Percentiles rank a stretch among this genome's conserved stretches.
phyloP scores from a whole-genome alignment of 2,329 filamentous ascomycete species.

The Aureobasidium sp. region DNA sequence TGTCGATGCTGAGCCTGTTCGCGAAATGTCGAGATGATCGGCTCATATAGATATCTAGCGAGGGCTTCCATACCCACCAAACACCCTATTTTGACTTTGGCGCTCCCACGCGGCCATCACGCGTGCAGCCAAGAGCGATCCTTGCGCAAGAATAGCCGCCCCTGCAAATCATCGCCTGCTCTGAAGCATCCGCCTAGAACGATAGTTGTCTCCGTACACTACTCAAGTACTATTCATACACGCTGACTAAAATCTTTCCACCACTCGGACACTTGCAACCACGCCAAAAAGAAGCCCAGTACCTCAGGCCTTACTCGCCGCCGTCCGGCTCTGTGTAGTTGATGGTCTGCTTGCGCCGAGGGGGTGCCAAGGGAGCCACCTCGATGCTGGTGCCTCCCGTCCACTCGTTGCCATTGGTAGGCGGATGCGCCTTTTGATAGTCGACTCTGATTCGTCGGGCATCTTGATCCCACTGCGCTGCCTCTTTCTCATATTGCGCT shows the following conservation, averaged over 20 bases:
- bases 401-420: conserved; percentile 7
- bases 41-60: background rate
- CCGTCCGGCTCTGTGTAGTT: conserved; percentile 4
- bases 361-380: background rate
- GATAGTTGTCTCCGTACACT: background rate
- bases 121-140: conserved; percentile 12
- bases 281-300: background rate
- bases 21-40: background rate
- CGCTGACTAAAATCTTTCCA: conserved; percentile 9
- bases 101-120: background rate
- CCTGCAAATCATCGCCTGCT: conserved; percentile 5
- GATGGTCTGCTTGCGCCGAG: conserved; percentile 6
- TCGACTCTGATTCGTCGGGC: conserved; percentile 45
- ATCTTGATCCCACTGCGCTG: conserved; percentile 64
- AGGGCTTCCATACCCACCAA: background rate
- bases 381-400: conserved; percentile 12
- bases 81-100: background rate
- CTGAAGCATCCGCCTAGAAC: background rate
- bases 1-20: background rate
- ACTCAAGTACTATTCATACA: background rate
- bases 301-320: background rate
- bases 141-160: conserved; percentile 11
- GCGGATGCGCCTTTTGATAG: conserved; percentile 15
- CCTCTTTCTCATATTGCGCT: conserved; percentile 53
- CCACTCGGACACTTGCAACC: background rate